Conservation (phyloP, 208 protist species). For the Trypanosoma brucei region DNA sequence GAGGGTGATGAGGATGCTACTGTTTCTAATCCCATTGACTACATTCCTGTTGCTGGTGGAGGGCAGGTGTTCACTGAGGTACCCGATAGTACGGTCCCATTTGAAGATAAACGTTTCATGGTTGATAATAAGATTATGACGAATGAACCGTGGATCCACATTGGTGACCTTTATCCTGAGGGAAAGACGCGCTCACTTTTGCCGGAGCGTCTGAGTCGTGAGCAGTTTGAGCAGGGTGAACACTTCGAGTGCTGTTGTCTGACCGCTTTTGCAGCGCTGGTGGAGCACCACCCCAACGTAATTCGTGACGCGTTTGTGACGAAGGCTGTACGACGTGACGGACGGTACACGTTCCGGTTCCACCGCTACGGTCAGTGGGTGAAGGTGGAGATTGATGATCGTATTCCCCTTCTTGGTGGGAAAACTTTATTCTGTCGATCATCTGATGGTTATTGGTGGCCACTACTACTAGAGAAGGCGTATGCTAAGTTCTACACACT, state of each 20-base stretch:
- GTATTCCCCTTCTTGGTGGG: slow-evolving; percentile 41
- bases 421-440: slow-evolving; percentile 56
- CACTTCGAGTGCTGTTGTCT: slow-evolving; percentile 84
- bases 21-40: slow-evolving; percentile 47
- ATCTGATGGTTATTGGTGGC: slow-evolving; percentile 65
- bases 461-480: slow-evolving; percentile 62
- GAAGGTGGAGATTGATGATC: slow-evolving; percentile 59
- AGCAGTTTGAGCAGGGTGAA: slow-evolving; percentile 71
- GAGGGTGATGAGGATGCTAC: slow-evolving; percentile 43
- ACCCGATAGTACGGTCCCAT: slow-evolving; percentile 57
- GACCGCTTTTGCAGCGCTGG: slow-evolving; percentile 51
- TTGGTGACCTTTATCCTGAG: slow-evolving; percentile 70
- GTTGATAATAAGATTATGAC: slow-evolving; percentile 50
- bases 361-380: slow-evolving; percentile 60
- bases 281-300: slow-evolving; percentile 59
- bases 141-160: slow-evolving; percentile 60
- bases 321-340: slow-evolving; percentile 65
- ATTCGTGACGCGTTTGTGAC: slow-evolving; percentile 79
- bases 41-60: slow-evolving; percentile 33
- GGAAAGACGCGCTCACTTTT: slow-evolving; percentile 52
- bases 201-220: slow-evolving; percentile 43
- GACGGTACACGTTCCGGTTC: slow-evolving; percentile 81
- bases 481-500: slow-evolving; percentile 83
- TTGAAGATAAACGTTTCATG: slow-evolving; percentile 63
- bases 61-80: slow-evolving; percentile 33